A percentile compares a stretch with the other conserved stretches of the same genome.
These are phyloP conservation scores for Heterobasidion parviporum DNA, from an alignment of 1,284 basidiomycete species.

Conservation along the genomic window DNA sequence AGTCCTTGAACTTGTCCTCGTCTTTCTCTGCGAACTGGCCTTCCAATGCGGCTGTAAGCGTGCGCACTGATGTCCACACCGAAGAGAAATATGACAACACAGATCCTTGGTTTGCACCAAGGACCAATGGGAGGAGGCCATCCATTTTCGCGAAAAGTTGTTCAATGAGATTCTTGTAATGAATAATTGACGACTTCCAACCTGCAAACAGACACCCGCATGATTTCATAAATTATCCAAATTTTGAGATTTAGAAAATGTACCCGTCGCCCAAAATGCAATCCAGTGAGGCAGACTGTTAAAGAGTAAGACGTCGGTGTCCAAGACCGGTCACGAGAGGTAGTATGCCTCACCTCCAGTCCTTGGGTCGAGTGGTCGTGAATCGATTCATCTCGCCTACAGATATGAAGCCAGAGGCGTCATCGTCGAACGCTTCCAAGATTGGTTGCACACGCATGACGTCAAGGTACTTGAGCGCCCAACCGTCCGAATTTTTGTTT, in stretches of 20 bases:
- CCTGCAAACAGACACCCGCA: conserved; percentile 9
- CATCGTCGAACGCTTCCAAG: conserved; percentile 40
- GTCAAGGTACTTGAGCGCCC: conserved; percentile 37
- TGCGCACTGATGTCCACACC: conserved; percentile 9
- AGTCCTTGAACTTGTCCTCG: conserved; percentile 15
- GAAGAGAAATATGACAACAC: conserved; percentile 14
- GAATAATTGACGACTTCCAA: conserved; percentile 12
- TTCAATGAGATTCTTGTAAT: conserved; percentile 18
- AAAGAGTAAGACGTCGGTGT: not conserved
- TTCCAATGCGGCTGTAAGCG: conserved; percentile 6
- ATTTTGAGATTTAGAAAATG: not conserved
- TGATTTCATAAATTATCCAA: too few species aligned
- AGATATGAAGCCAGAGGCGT: conserved; percentile 38
- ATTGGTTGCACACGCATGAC: conserved; percentile 34
- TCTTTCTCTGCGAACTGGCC: conserved; percentile 12
- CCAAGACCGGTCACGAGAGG: not conserved
- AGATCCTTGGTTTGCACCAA: conserved; percentile 12
- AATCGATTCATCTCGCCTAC: conserved; percentile 39
- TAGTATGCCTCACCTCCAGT: conserved; percentile 21
- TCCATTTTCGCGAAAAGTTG: conserved; percentile 15
- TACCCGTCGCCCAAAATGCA: conserved; percentile 38
- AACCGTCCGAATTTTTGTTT: conserved; percentile 17
- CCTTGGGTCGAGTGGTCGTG: conserved; percentile 19
- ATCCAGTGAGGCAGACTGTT: conserved; percentile 34
- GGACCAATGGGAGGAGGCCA: conserved; percentile 7